Evolutionary conservation across 2,329 filamentous ascomycete genomes (phyloP), one percentile per base, ranked within the genome.

Genomic region (Gnomoniopsis sp.): DNA sequence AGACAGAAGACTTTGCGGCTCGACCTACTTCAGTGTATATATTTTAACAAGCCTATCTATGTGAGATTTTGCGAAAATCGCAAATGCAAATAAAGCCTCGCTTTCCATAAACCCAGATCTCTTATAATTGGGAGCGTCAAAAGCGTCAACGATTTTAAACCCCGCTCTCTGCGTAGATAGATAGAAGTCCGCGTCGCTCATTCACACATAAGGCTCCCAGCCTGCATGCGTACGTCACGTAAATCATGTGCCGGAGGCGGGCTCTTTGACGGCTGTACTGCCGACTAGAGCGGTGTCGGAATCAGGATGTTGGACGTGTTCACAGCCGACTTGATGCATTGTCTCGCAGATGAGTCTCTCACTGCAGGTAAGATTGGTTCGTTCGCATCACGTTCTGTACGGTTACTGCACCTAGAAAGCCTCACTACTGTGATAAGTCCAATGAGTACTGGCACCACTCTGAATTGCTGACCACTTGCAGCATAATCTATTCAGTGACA

Each of bases 401-500:
- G 44, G 21, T 50, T 58, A 56, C 57, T 59, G 57, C 57, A 56
- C 23, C 23, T 33, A 17, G 22, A 17, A 56, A 53, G 34, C 53
- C 43, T 57, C 49, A 41, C 26, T 30, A 43, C 44, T 12, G 17
- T 36, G 38, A n/a, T 36, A 21, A n/a, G 33, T 4, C 57, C 58
- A 59, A 59, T 57, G n/a, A 47, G 12, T 17, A 12, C 30, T 17
- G 46, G 30, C 22, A 15, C 12, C 30, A 19, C 19, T 21, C n/a
- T 57, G 21, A 49, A 48, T 15, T 41, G 48, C 22, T 44, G 36
- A 38, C 36, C 21, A 23, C 53, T 50, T 54, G 44, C 52, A 36
- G 26, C 46, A 6, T 10, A 14, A 17, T 17, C 23, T 38, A 17
- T 23, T 19, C 38, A 22, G 11, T 30, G 14, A 26, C n/a, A 4